These are phyloP conservation scores for Ceratocystis smalleyi DNA, from an alignment of 2,329 filamentous ascomycete genomes.

Conservation along the genomic window DNA sequence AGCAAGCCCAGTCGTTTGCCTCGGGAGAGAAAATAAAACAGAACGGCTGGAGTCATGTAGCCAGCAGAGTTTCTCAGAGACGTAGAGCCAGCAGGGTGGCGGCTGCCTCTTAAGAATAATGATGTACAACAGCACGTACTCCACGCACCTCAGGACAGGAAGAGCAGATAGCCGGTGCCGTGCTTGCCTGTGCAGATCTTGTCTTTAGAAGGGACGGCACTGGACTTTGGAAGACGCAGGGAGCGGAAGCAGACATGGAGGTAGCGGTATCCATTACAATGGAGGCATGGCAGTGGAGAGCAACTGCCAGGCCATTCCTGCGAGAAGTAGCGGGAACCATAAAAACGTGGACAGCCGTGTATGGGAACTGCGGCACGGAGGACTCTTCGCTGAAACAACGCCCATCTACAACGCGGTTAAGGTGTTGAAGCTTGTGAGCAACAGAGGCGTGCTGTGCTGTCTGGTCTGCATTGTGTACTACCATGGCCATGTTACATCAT, in stretches of 20 bases:
- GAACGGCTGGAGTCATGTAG: neutral
- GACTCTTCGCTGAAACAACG: neutral
- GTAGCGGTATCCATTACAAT: neutral
- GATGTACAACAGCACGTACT: neutral
- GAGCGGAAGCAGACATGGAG: neutral
- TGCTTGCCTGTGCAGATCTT: neutral
- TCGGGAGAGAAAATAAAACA: neutral
- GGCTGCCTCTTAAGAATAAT: neutral
- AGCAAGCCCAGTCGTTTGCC: neutral
- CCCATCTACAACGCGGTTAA: too few species aligned
- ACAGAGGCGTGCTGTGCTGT: neutral
- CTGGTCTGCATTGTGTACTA: neutral
- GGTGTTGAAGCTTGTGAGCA: too few species aligned
- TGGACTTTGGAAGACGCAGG: neutral
- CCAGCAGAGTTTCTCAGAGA: neutral
- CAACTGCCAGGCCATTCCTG: neutral
- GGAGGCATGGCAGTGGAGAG: neutral
- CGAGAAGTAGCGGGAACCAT: neutral
- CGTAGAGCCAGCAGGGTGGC: neutral
- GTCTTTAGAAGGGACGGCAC: neutral
- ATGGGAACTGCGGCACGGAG: neutral
- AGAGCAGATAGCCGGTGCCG: neutral
- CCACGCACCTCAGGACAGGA: neutral
- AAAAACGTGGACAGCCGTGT: neutral
- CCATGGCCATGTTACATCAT: conserved; percentile 1